Percentiles rank a stretch among this genome's conserved stretches.
Evolutionary conservation across 148 eudicot species (phyloP).

Genomic region (Cornus suecica): DNA sequence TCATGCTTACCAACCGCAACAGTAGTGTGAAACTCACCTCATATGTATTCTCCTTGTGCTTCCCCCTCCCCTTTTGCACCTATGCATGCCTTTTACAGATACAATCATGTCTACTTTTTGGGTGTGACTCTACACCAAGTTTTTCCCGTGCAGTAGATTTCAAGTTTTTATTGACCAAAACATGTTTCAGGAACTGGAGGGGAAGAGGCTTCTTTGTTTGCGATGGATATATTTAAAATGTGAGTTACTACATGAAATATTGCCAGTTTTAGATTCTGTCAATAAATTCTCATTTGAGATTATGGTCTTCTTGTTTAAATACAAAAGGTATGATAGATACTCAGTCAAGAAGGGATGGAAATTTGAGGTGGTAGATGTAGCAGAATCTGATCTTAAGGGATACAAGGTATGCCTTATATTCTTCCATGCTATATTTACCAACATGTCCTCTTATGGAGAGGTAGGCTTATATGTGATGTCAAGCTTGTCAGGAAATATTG

Average conservation of each 20-base stretch:
- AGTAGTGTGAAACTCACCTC: too few relatives aligned
- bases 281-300: neutral
- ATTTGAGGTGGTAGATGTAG: slow-evolving; percentile 70
- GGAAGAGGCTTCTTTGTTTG: slow-evolving; percentile 96
- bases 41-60: too few relatives aligned
- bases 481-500: neutral
- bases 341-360: slow-evolving; percentile 85
- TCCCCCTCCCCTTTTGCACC: too few relatives aligned
- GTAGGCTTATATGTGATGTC: neutral
- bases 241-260: slow-evolving; percentile 21
- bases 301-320: slow-evolving; percentile 8
- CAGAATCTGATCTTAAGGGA: slow-evolving; percentile 78
- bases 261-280: neutral
- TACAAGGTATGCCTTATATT: slow-evolving; percentile 55
- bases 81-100: too few relatives aligned
- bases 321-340: slow-evolving; percentile 80
- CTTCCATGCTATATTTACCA: neutral
- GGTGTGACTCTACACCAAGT: neutral
- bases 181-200: slow-evolving; percentile 79
- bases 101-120: neutral
- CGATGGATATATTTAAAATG: slow-evolving; percentile 93
- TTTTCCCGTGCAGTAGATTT: neutral
- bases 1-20: too few relatives aligned
- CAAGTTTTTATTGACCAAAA: neutral
- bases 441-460: neutral